These are phyloP conservation scores for Drosera capensis DNA, from an alignment of 148 eudicot species.

Conservation along the genomic window DNA sequence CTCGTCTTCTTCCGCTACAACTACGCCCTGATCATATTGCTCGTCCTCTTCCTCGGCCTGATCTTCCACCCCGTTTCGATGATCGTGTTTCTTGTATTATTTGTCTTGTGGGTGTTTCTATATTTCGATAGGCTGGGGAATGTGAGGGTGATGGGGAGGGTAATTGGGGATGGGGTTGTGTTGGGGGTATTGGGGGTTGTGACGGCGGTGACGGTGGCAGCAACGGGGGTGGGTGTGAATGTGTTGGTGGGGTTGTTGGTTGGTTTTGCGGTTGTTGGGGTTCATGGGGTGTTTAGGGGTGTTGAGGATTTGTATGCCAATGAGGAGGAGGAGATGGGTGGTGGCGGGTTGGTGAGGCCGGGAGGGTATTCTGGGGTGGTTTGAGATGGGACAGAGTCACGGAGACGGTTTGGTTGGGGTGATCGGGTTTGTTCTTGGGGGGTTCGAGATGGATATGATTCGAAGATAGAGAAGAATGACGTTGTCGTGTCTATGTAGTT, in stretches of 20 bases:
- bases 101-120: constrained; percentile 35
- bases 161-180: constrained; percentile 45
- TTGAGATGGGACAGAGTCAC: too few species aligned
- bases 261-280: constrained; percentile 24
- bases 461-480: too few species aligned
- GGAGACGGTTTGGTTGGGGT: too few species aligned
- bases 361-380: too few species aligned
- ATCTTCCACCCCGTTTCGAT: constrained; percentile 53
- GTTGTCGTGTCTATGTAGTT: too few species aligned
- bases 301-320: constrained; percentile 53
- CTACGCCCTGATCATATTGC: constrained; percentile 33
- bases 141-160: constrained; percentile 11
- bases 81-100: constrained; percentile 39
- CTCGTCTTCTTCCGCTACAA: constrained; percentile 47
- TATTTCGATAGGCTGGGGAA: constrained; percentile 36
- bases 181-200: constrained; percentile 22
- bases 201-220: constrained; percentile 33
- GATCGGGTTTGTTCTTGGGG: too few species aligned
- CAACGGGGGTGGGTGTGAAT: constrained; percentile 48
- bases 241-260: constrained; percentile 34
- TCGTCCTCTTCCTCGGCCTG: constrained; percentile 47
- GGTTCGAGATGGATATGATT: too few species aligned
- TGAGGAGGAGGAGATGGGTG: constrained; percentile 37
- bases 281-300: constrained; percentile 39
- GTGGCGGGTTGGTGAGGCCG: constrained; percentile 36